Evolutionary conservation across 2,329 filamentous ascomycete genomes (phyloP), one percentile per base, ranked within the genome.

Genomic region (Beauveria sp.): DNA sequence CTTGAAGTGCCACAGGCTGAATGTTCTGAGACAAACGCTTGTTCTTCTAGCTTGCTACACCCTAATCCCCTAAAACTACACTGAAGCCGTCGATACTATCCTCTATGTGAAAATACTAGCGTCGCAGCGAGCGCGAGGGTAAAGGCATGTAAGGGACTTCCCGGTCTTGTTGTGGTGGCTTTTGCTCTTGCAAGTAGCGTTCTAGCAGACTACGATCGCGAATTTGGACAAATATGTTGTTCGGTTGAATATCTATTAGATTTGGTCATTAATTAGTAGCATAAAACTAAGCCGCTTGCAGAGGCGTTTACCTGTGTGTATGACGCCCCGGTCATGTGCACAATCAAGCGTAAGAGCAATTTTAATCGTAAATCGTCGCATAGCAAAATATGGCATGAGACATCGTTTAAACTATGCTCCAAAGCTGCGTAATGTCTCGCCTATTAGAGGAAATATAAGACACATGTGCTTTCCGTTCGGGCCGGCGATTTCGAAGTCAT

Each of bases 381-480:
- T 64, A 18, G 64, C 3, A 3, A 10, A 9, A 42, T 51, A 18
- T 2, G 68, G 68, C 18, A 70, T 46, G 43, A 54, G 54, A 28
- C 30, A 43, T 0, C 61, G 58, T 0, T 34, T 5, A 34, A 68
- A 70, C 58, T 57, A 65, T 12, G 50, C 49, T 5, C 54, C 62
- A 24, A 68, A 67, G 58, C 47, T 64, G 20, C 60, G 60, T 10
- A 70, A 54, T n/a, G 66, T 66, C 30, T 67, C 65, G 1, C 69
- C 72, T 65, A 73, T 69, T 8, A 69, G 65, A 24, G 72, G 66
- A 46, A 69, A 68, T 2, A 73, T 67, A 7, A 71, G 64, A 46
- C 70, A 73, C 2, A 68, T 58, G 56, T 73, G 72, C 2, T 56
- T 63, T 3, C 71, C 70, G 22, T 73, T 71, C 2, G 71, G 71